These are phyloP conservation scores for Starmerella vaccinii DNA, from an alignment of 805 yeast genomes.

Conservation along the genomic window DNA sequence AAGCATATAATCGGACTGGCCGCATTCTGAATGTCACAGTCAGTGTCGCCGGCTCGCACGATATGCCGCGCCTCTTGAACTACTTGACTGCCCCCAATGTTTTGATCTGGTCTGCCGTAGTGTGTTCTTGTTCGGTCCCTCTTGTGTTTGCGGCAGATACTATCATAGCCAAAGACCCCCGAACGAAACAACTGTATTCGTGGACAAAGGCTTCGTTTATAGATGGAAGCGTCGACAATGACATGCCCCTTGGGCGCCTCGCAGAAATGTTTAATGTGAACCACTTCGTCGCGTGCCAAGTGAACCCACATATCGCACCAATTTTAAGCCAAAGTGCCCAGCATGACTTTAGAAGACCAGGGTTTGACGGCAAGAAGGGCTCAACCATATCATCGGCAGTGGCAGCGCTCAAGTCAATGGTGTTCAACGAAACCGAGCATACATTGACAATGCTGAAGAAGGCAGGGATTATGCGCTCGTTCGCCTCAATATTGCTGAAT, in stretches of 20 bases:
- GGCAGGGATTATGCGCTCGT: constrained; percentile 62
- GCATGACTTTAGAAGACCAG: neutral
- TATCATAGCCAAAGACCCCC: constrained; percentile 69
- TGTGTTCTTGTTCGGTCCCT: constrained; percentile 90
- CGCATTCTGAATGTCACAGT: constrained; percentile 89
- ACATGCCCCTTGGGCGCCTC: constrained; percentile 77
- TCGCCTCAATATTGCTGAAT: constrained; percentile 62
- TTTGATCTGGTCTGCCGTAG: constrained; percentile 78
- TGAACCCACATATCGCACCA: constrained; percentile 92
- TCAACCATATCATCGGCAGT: neutral
- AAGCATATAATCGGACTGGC: constrained; percentile 90
- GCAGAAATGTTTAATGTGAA: constrained; percentile 97
- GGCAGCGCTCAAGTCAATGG: constrained; percentile 27
- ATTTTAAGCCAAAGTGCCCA: constrained; percentile 35
- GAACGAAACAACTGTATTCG: constrained; percentile 60
- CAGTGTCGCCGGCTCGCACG: constrained; percentile 81
- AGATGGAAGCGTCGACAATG: constrained; percentile 94
- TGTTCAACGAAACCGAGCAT: constrained; percentile 66
- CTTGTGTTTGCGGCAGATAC: constrained; percentile 81
- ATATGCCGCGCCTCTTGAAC: constrained; percentile 79
- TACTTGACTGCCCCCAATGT: constrained; percentile 91
- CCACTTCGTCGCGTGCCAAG: constrained; percentile 95
- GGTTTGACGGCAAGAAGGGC: neutral
- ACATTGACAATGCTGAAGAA: constrained; percentile 63
- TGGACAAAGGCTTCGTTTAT: constrained; percentile 81